Percentiles rank a stretch among this genome's conserved stretches.
phyloP scores from a whole-genome alignment of 1,284 basidiomycete species.

The Cutaneotrichosporon dermatis region DNA sequence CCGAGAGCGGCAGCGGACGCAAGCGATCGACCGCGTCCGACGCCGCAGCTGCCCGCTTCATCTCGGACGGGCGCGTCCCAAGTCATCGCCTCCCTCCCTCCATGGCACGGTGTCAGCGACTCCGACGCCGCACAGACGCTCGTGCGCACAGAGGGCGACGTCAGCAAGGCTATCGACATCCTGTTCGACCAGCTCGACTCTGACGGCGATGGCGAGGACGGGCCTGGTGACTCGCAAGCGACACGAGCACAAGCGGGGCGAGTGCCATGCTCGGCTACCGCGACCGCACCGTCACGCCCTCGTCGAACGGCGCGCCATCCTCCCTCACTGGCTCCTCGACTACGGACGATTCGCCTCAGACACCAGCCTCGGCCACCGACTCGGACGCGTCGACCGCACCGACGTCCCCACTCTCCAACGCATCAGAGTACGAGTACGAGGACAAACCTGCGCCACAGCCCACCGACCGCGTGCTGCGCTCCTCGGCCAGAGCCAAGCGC shows the following conservation, averaged over 20 bases:
- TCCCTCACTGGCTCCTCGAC: not conserved
- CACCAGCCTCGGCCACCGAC: not conserved
- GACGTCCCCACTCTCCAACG: constrained; percentile 10
- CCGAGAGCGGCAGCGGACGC: constrained; percentile 22
- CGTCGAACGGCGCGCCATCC: not conserved
- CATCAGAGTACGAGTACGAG: constrained; percentile 8
- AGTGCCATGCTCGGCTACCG: constrained; percentile 9
- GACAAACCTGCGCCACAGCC: not conserved
- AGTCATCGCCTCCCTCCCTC: constrained; percentile 33
- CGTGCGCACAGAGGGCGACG: constrained; percentile 33
- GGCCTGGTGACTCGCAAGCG: not conserved
- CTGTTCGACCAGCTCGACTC: constrained; percentile 33
- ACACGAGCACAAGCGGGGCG: not conserved
- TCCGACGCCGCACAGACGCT: constrained; percentile 25
- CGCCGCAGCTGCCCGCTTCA: not conserved
- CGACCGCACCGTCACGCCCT: constrained; percentile 4
- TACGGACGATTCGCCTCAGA: constrained; percentile 1
- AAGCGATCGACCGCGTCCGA: not conserved
- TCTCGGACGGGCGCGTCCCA: constrained; percentile 12
- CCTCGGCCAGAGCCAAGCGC: not conserved
- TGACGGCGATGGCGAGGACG: constrained; percentile 15
- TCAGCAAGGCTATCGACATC: constrained; percentile 39
- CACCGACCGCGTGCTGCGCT: not conserved
- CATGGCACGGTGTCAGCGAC: constrained; percentile 25
- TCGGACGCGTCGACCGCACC: constrained; percentile 12